Conservation (phyloP, 2,329 filamentous ascomycete genomes). For the Juglanconis sp. region DNA sequence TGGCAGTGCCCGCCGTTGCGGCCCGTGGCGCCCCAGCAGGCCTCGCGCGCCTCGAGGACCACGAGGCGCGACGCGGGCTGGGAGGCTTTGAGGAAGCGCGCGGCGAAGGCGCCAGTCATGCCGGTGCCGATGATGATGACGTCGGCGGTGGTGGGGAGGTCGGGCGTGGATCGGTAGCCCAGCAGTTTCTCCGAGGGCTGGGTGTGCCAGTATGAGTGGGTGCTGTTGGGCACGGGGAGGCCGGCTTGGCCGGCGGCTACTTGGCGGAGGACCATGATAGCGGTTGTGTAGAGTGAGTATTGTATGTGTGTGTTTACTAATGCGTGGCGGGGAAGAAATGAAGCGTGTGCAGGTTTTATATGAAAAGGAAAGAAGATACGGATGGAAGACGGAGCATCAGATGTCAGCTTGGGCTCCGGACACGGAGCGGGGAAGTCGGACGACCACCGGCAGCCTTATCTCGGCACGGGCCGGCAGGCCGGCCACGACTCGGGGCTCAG, state of each 20-base stretch:
- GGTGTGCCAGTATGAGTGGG: conserved; percentile 70
- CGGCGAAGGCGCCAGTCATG: conserved; percentile 72
- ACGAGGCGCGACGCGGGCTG: conserved; percentile 52
- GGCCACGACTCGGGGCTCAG: background rate
- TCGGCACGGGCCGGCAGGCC: background rate
- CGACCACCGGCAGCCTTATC: background rate
- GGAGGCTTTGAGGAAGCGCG: conserved; percentile 55
- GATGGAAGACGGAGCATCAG: too few species aligned
- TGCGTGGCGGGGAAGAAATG: background rate
- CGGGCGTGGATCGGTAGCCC: conserved; percentile 64
- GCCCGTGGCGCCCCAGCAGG: conserved; percentile 81
- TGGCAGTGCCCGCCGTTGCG: conserved; percentile 74
- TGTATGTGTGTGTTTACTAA: background rate
- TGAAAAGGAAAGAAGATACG: too few species aligned
- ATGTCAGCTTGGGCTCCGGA: too few species aligned
- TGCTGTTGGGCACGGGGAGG: conserved; percentile 60
- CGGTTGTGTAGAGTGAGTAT: background rate
- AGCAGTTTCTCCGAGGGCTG: conserved; percentile 62
- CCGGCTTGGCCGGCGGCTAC: conserved; percentile 39
- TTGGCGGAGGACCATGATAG: conserved; percentile 22
- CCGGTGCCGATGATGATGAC: conserved; percentile 72
- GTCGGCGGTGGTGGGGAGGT: conserved; percentile 62
- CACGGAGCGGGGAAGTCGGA: background rate
- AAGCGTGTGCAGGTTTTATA: background rate
- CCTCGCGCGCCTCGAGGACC: conserved; percentile 75